These are phyloP conservation scores for Colletotrichum shisoi DNA, from an alignment of 2,329 filamentous ascomycete genomes.

Conservation along the genomic window DNA sequence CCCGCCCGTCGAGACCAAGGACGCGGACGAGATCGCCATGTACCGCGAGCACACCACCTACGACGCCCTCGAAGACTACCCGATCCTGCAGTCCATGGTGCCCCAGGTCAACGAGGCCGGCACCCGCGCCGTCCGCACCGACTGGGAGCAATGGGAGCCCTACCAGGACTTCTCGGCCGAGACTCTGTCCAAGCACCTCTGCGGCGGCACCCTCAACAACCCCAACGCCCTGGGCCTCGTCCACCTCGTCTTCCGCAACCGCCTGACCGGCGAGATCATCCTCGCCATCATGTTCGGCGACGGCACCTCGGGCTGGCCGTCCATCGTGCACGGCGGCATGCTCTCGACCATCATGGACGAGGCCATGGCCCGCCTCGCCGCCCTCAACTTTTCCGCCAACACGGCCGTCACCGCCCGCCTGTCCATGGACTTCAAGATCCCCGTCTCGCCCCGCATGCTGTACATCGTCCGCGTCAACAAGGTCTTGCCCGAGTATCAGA, in stretches of 20 bases:
- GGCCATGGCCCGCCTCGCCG: conserved; percentile 46
- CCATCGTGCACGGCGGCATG: conserved; percentile 51
- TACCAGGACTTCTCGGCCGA: conserved; percentile 15
- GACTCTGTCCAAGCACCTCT: conserved; percentile 46
- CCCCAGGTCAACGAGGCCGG: not conserved
- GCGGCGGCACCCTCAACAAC: conserved; percentile 46
- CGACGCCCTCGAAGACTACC: conserved; percentile 3
- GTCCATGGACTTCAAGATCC: conserved; percentile 28
- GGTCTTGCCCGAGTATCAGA: conserved; percentile 28
- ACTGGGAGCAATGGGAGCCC: conserved; percentile 34
- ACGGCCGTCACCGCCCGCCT: conserved; percentile 38
- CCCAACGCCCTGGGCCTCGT: conserved; percentile 46
- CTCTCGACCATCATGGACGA: conserved; percentile 51
- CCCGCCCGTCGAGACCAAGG: not conserved
- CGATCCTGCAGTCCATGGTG: conserved; percentile 19
- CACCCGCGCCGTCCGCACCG: not conserved
- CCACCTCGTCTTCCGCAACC: conserved; percentile 48
- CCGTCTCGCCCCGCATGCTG: conserved; percentile 19
- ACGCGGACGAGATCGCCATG: conserved; percentile 3
- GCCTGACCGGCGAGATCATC: conserved; percentile 43
- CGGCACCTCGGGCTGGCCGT: conserved; percentile 47
- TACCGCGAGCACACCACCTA: conserved; percentile 18
- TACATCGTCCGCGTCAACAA: conserved; percentile 32
- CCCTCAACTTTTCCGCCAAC: conserved; percentile 21
- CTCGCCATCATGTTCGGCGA: conserved; percentile 48